Evolutionary conservation across 768 basidiomycete species (phyloP).

Genomic region (Hygrocybe punicea): DNA sequence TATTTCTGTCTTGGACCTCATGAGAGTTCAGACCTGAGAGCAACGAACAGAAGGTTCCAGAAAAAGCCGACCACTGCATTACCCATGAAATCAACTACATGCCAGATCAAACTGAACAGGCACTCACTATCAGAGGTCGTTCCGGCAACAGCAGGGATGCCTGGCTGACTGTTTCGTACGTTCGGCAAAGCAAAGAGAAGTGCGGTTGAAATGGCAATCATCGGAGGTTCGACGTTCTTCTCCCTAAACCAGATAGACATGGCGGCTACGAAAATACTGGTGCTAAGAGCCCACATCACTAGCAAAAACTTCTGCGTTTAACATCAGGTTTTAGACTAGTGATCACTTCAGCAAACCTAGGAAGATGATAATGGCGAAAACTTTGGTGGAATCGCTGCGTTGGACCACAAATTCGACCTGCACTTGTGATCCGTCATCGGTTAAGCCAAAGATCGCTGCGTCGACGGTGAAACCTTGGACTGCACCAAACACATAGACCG

Average conservation of each 20-base stretch:
- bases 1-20: background rate
- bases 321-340: background rate
- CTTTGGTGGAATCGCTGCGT: conserved; percentile 7
- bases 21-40: background rate
- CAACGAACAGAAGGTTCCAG: conserved; percentile 7
- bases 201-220: conserved; percentile 10
- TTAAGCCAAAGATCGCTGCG: no score
- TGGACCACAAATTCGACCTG: background rate
- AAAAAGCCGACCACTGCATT: background rate
- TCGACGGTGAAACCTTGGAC: background rate
- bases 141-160: conserved; percentile 6
- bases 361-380: conserved; percentile 2
- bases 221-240: conserved; percentile 5
- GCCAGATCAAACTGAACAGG: background rate
- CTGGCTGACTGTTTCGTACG: conserved; percentile 12
- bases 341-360: background rate
- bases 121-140: conserved; percentile 5
- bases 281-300: conserved; percentile 11
- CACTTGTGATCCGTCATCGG: conserved; percentile 3
- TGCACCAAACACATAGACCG: background rate
- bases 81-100: background rate
- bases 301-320: no score
- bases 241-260: conserved; percentile 8
- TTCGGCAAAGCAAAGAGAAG: conserved; percentile 12
- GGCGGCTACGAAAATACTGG: conserved; percentile 6